A percentile compares a stretch with the other conserved stretches of the same genome.
These are phyloP conservation scores for Plectosphaerella plurivora DNA, from an alignment of 2,329 filamentous ascomycete species.

Conservation along the genomic window DNA sequence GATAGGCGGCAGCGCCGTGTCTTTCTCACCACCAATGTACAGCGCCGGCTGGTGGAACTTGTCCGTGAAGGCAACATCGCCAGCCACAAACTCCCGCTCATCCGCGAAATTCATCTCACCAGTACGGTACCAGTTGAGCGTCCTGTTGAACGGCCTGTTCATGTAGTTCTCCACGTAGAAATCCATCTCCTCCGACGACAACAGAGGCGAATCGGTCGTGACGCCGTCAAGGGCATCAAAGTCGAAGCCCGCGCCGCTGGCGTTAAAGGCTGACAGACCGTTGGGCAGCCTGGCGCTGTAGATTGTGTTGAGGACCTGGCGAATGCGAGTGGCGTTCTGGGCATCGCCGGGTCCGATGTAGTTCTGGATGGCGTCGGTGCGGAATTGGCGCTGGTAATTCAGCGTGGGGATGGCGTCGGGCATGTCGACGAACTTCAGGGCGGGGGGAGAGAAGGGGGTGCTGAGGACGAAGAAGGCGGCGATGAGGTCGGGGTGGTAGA, in stretches of 20 bases:
- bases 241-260: conserved; percentile 37
- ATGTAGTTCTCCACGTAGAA: conserved; percentile 71
- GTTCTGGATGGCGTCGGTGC: conserved; percentile 46
- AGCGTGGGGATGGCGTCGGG: conserved; percentile 55
- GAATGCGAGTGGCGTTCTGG: conserved; percentile 50
- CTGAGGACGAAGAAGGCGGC: conserved; percentile 68
- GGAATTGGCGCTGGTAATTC: conserved; percentile 71
- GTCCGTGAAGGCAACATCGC: conserved; percentile 42
- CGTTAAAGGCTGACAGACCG: conserved; percentile 19
- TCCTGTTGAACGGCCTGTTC: conserved; percentile 45
- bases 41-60: conserved; percentile 56
- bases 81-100: conserved; percentile 41
- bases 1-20: conserved; percentile 60
- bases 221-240: conserved; percentile 49
- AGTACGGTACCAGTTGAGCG: conserved; percentile 81
- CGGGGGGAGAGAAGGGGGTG: conserved; percentile 61
- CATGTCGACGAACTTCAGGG: conserved; percentile 43
- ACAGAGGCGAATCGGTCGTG: conserved; percentile 48
- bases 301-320: conserved; percentile 60
- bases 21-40: conserved; percentile 63
- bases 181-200: conserved; percentile 68
- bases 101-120: conserved; percentile 70
- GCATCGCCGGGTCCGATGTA: conserved; percentile 29
- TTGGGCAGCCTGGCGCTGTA: conserved; percentile 58
- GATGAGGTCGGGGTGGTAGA: conserved; percentile 64